phyloP scores from a whole-genome alignment of 164 flowering plant species.

The Sextonia rubra region DNA sequence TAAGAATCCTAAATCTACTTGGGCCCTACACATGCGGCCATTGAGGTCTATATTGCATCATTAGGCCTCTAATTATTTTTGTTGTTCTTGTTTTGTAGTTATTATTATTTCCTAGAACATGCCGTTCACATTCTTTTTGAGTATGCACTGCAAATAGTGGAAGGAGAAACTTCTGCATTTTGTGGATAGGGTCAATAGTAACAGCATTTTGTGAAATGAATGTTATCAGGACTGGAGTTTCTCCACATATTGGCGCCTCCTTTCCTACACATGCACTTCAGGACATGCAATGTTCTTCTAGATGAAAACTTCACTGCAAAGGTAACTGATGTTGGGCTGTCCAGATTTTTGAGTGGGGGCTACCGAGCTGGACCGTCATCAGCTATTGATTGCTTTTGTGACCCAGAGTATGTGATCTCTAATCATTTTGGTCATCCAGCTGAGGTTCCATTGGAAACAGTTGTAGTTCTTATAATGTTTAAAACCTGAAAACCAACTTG shows the following conservation, averaged over 20 bases:
- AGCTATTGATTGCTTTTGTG: constrained; percentile 33
- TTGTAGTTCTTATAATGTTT: background rate
- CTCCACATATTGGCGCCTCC: constrained; percentile 43
- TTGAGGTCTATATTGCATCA: too few relatives aligned
- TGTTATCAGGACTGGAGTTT: constrained; percentile 37
- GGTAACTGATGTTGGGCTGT: constrained; percentile 49
- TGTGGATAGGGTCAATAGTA: background rate
- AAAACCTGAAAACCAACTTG: too few relatives aligned
- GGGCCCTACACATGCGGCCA: too few relatives aligned
- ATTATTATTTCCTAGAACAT: background rate
- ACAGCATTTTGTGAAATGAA: background rate
- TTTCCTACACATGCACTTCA: constrained; percentile 42
- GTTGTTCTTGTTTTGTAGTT: background rate
- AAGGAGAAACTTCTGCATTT: background rate
- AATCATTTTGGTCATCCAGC: background rate
- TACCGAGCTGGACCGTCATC: constrained; percentile 34
- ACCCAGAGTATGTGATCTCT: constrained; percentile 33
- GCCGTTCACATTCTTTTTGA: background rate
- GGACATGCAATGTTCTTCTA: constrained; percentile 41
- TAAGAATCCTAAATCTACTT: too few relatives aligned
- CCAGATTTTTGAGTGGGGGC: constrained; percentile 25
- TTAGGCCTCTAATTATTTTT: background rate
- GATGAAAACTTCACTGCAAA: constrained; percentile 37
- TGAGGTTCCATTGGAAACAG: background rate
- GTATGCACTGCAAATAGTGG: background rate